Evolutionary conservation across 2,329 filamentous ascomycete species (phyloP).

Genomic region (Lecanicillium sp.): DNA sequence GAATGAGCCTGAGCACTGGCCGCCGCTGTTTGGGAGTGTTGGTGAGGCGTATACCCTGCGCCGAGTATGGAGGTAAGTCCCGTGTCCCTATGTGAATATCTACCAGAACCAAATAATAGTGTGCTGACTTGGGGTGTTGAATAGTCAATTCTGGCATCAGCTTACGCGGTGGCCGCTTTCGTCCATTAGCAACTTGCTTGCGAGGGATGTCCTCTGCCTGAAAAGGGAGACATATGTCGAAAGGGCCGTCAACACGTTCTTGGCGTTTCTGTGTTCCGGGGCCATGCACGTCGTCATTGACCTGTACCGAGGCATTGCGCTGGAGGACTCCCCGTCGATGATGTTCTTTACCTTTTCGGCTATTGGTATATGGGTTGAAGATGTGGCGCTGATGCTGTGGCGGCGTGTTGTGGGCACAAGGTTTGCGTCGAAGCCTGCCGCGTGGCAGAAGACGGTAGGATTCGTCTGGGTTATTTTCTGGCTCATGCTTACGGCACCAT

Average conservation of each 20-base stretch:
- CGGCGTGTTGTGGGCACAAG: constrained; percentile 1
- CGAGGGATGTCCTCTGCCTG: constrained; percentile 8
- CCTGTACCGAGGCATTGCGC: background rate
- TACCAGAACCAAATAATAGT: too few species aligned
- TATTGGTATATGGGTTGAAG: constrained; percentile 7
- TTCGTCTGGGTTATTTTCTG: constrained; percentile 11
- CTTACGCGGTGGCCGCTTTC: constrained; percentile 9
- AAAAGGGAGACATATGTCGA: constrained; percentile 3
- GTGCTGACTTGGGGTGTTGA: too few species aligned
- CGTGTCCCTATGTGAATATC: too few species aligned
- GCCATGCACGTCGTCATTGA: constrained; percentile 7
- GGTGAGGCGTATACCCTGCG: constrained; percentile 11
- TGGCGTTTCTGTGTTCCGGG: constrained; percentile 10
- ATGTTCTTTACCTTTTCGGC: constrained; percentile 8
- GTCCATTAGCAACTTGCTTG: constrained; percentile 11
- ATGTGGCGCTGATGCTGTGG: constrained; percentile 6
- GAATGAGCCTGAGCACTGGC: constrained; percentile 7
- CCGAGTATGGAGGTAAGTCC: constrained; percentile 11
- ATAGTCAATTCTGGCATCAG: constrained; percentile 12
- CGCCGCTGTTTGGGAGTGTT: constrained; percentile 11
- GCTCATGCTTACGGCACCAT: constrained; percentile 9
- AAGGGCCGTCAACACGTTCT: constrained; percentile 9
- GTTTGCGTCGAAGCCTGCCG: too few species aligned
- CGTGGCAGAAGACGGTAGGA: constrained; percentile 12
- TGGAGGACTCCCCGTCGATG: background rate